phyloP scores from a whole-genome alignment of 140 eudicot species.

The Bidens hawaiensis region DNA sequence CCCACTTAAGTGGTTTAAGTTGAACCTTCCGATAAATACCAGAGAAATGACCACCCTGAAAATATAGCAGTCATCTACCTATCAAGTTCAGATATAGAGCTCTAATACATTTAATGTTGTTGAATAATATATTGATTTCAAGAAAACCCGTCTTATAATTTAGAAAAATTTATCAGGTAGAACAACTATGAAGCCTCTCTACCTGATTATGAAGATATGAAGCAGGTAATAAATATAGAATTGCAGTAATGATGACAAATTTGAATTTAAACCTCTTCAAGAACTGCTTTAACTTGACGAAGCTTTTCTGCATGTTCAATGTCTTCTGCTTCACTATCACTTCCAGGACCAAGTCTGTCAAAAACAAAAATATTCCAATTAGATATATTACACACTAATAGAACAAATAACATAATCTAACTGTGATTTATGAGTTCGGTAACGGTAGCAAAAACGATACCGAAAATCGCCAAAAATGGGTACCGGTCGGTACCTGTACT shows the following conservation, averaged over 20 bases:
- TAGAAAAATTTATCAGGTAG: not conserved
- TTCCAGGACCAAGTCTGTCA: conserved; percentile 39
- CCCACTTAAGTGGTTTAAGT: conserved; percentile 96
- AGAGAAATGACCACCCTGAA: conserved; percentile 97
- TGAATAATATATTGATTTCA: not conserved
- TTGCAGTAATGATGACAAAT: not conserved
- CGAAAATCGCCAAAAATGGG: too few species aligned
- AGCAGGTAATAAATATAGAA: not conserved
- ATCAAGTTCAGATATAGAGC: conserved; percentile 1
- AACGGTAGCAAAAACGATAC: too few species aligned
- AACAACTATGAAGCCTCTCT: too few species aligned
- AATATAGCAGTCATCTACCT: conserved; percentile 9
- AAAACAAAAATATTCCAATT: conserved; percentile 9
- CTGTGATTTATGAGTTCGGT: too few species aligned
- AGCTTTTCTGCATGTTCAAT: too few species aligned
- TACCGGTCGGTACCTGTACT: too few species aligned
- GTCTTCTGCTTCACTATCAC: too few species aligned
- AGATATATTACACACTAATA: conserved; percentile 2
- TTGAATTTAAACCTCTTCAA: conserved; percentile 50
- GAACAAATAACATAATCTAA: conserved; percentile 2
- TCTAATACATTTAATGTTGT: not conserved
- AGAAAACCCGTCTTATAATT: not conserved
- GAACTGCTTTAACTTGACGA: conserved; percentile 80
- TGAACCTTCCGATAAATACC: conserved; percentile 98
- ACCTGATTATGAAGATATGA: conserved; percentile 2